A percentile compares a stretch with the other conserved stretches of the same genome.
These are phyloP conservation scores for Pseudogymnoascus sp. DNA, from an alignment of 2,329 filamentous ascomycete species.

Conservation along the genomic window DNA sequence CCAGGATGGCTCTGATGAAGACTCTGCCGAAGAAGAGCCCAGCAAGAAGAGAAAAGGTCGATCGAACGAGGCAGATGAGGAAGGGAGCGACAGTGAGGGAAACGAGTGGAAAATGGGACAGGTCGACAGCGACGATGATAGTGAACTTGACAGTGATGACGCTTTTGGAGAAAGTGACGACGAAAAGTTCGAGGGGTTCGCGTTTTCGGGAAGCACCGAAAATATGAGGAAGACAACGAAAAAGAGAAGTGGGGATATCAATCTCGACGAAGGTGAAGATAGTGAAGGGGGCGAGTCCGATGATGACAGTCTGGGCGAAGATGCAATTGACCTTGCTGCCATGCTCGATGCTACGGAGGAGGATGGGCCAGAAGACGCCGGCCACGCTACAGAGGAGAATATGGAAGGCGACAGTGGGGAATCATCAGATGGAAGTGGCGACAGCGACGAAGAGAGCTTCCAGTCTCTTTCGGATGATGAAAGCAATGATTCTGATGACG, in stretches of 20 bases:
- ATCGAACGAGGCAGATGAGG: conserved; percentile 35
- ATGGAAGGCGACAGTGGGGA: conserved; percentile 47
- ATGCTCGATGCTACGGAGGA: conserved; percentile 24
- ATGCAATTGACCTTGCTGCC: conserved; percentile 29
- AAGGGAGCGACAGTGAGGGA: conserved; percentile 60
- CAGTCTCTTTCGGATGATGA: conserved; percentile 40
- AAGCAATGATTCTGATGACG: conserved; percentile 28
- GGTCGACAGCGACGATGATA: conserved; percentile 58
- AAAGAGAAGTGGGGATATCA: conserved; percentile 35
- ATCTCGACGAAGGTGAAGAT: conserved; percentile 41
- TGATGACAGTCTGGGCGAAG: conserved; percentile 56
- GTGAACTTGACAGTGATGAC: conserved; percentile 62
- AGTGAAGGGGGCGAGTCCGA: conserved; percentile 44
- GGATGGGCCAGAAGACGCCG: conserved; percentile 26
- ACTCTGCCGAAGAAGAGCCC: conserved; percentile 27
- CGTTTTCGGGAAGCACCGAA: conserved; percentile 50
- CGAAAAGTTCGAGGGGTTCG: conserved; percentile 59
- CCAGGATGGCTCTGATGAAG: conserved; percentile 37
- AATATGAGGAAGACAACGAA: conserved; percentile 43
- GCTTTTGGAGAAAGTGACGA: conserved; percentile 65
- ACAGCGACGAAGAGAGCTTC: conserved; percentile 45
- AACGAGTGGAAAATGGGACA: conserved; percentile 60
- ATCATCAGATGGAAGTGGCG: conserved; percentile 41
- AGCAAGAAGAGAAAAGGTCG: conserved; percentile 29
- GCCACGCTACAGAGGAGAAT: conserved; percentile 35